Base-by-base conservation (phyloP, 768 basidiomycete species). In the Myochromella boudieri region DNA sequence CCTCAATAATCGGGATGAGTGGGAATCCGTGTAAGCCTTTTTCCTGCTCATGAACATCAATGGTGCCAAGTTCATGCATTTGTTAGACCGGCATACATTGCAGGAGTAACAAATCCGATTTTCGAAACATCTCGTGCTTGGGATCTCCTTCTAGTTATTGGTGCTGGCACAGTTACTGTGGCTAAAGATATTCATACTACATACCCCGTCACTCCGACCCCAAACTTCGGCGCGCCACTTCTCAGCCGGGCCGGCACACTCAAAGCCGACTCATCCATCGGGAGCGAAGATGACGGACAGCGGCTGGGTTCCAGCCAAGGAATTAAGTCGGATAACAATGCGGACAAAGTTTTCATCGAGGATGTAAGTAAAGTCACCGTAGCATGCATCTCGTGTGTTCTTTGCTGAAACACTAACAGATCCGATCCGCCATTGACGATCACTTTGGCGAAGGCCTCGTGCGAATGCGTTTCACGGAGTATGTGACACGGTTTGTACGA, bases 61-160 rank as follows among this genome's bases (percentile, higher is more conserved):
- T 7, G 46, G 38, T 52, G 18, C 34, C 45, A 41, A 29, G 36
- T 18, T 28, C 7, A 52, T 41, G 27, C n/a, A n/a, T n/a, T n/a
- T n/a, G n/a, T 29, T 53, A 93, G 92, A 29, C 85, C 89, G 3
- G 95, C 91, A 10, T 99, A 86, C 61, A 94, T 99, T 42, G 97
- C 95, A 8, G 97, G 97, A 1, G 95, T 98, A 2, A 95, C 91
- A 1, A 99, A 99, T 59, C 97, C 95, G 2, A 93, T 97, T 37
- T 97, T 97, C 66, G 92, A 95, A 59, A 74, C 86, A 1, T 80
- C 87, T 0, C 82, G 85, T 0, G 77, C 81, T 10, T 99, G 97
- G 97, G 97, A 99, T 64, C 71, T 99, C 6, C 72, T 97, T 31
- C 89, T 95, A 64, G 93, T 98, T 61, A 84, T 97, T 51, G 87